These are phyloP conservation scores for Hypoxylon sp. DNA, from an alignment of 2,329 filamentous ascomycete species.

Conservation along the genomic window DNA sequence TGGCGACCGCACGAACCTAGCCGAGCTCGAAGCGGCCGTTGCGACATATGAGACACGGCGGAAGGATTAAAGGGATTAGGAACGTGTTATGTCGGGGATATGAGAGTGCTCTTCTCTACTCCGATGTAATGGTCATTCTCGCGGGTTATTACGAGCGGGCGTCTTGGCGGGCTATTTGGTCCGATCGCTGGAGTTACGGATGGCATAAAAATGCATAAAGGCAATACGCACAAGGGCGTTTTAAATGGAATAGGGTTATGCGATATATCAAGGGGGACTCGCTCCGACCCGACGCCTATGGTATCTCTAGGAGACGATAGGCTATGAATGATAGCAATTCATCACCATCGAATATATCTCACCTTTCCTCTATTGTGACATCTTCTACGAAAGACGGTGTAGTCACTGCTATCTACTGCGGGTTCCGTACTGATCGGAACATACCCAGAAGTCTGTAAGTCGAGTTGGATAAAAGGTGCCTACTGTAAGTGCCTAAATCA, in stretches of 20 bases:
- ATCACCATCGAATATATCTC: constrained; percentile 18
- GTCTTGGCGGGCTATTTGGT: constrained; percentile 17
- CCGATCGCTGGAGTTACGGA: constrained; percentile 22
- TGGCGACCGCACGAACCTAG: constrained; percentile 64
- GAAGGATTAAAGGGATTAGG: constrained; percentile 26
- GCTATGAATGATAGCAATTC: constrained; percentile 21
- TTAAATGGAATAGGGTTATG: constrained; percentile 3
- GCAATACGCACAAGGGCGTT: background rate
- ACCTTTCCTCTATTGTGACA: background rate
- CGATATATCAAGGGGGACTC: constrained; percentile 4
- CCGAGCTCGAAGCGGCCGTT: constrained; percentile 65
- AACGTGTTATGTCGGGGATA: background rate
- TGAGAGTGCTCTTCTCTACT: background rate
- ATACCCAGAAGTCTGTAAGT: background rate
- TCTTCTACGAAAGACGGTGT: background rate
- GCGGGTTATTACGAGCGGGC: constrained; percentile 24
- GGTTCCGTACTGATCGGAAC: background rate
- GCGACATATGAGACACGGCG: constrained; percentile 60
- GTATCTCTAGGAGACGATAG: background rate
- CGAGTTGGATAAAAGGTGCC: too few species aligned
- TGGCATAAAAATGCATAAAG: constrained; percentile 16
- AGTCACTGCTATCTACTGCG: background rate
- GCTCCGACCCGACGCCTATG: constrained; percentile 9
- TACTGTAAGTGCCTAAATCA: background rate
- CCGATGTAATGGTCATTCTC: constrained; percentile 5